phyloP scores from a whole-genome alignment of 345 rosid genomes.

The Brassica rapa region DNA sequence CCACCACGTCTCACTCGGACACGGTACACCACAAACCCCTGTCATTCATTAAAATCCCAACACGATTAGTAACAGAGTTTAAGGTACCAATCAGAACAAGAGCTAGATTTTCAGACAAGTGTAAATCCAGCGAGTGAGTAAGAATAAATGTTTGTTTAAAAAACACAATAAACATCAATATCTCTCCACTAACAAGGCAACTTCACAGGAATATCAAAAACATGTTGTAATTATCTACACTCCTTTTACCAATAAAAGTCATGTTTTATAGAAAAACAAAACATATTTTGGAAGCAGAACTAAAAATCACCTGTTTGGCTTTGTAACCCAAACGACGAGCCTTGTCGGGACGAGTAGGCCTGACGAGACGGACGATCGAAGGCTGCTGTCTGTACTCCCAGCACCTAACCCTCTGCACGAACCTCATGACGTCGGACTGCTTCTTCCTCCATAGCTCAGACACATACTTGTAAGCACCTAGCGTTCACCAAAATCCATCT shows the following conservation, averaged over 20 bases:
- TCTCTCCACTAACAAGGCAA: not conserved
- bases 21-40: not conserved
- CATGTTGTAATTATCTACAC: not conserved
- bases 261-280: not conserved
- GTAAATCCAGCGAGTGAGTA: too few relatives aligned
- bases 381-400: not conserved
- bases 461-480: conserved; percentile 1
- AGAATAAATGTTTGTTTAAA: not conserved
- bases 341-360: conserved; percentile 1
- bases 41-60: not conserved
- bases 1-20: not conserved
- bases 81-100: not conserved
- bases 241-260: not conserved
- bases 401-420: not conserved
- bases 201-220: not conserved
- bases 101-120: not conserved
- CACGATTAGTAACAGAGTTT: not conserved
- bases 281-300: not conserved
- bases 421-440: not conserved
- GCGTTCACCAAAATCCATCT: not conserved
- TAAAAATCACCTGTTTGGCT: not conserved
- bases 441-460: not conserved
- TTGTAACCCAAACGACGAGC: not conserved
- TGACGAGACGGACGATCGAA: not conserved
- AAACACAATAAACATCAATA: not conserved